These are phyloP conservation scores for Calonectria honghensis DNA, from an alignment of 2,329 filamentous ascomycete species.

Conservation along the genomic window DNA sequence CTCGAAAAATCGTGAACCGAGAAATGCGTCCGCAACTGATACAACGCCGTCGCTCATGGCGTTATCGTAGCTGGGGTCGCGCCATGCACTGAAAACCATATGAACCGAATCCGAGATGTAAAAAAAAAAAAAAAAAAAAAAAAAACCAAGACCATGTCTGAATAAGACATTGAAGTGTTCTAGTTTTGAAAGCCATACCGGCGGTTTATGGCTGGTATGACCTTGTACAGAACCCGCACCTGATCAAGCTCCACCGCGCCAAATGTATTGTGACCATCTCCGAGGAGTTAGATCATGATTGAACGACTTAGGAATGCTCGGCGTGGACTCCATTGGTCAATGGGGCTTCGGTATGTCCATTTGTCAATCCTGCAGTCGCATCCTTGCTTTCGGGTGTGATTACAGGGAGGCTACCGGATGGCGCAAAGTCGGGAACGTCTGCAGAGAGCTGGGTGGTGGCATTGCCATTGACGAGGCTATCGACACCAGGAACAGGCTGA, in stretches of 20 bases:
- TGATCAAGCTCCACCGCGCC: conserved; percentile 32
- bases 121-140: conserved; percentile 28
- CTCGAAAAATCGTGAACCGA: conserved; percentile 44
- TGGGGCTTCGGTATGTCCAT: conserved; percentile 50
- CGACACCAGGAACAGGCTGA: conserved; percentile 62
- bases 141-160: conserved; percentile 35
- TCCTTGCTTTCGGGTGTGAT: conserved; percentile 40
- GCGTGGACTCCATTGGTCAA: conserved; percentile 57
- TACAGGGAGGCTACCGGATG: conserved; percentile 54
- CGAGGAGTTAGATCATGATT: conserved; percentile 43
- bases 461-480: conserved; percentile 55
- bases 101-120: conserved; percentile 46
- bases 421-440: conserved; percentile 64
- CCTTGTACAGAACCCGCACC: conserved; percentile 32
- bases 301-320: conserved; percentile 40
- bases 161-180: conserved; percentile 38
- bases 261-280: conserved; percentile 32
- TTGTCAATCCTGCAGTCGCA: conserved; percentile 43
- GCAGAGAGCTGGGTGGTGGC: conserved; percentile 61
- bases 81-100: conserved; percentile 48
- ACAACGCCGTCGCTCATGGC: conserved; percentile 47
- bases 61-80: conserved; percentile 39
- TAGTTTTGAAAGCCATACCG: conserved; percentile 26
- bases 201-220: conserved; percentile 10
- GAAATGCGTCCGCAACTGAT: conserved; percentile 46